Evolutionary conservation across 2,329 filamentous ascomycete species (phyloP).

Genomic region (Chlorencoelia australis): DNA sequence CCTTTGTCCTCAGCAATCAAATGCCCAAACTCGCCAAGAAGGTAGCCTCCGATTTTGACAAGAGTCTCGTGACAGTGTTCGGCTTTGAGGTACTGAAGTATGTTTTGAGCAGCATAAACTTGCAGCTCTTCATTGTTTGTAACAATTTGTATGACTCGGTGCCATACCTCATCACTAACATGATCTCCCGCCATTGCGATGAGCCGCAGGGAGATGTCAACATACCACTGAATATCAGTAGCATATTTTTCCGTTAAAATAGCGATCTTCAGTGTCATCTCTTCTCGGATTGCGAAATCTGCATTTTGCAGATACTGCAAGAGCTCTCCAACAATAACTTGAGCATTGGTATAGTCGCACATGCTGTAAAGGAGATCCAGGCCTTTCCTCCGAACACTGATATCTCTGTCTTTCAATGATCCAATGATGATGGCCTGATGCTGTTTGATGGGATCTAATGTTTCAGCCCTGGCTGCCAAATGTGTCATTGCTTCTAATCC

Average conservation of each 20-base stretch:
- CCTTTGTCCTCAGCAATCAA: constrained; percentile 85
- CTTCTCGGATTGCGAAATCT: constrained; percentile 94
- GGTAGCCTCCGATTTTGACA: constrained; percentile 94
- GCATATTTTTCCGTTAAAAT: constrained; percentile 98
- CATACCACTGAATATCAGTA: constrained; percentile 98
- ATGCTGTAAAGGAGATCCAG: constrained; percentile 97
- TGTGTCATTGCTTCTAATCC: constrained; percentile 98
- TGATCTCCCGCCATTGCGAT: constrained; percentile 97
- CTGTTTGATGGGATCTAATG: constrained; percentile 93
- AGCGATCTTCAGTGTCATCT: constrained; percentile 98
- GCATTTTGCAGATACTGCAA: constrained; percentile 91
- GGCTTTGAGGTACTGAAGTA: constrained; percentile 81
- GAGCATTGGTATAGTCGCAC: constrained; percentile 93
- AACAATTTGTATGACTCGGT: constrained; percentile 95
- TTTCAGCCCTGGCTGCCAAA: constrained; percentile 85
- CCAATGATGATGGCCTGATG: constrained; percentile 94
- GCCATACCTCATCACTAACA: constrained; percentile 98
- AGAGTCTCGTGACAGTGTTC: constrained; percentile 94
- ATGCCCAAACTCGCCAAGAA: constrained; percentile 94
- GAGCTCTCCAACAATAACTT: constrained; percentile 86
- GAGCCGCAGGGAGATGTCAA: constrained; percentile 88
- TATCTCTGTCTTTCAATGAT: constrained; percentile 88
- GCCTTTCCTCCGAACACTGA: constrained; percentile 91
- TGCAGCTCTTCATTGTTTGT: constrained; percentile 99
- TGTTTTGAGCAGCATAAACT: constrained; percentile 89